Evolutionary conservation across 306 rosid genomes (phyloP), one percentile per base, ranked within the genome.

Genomic region (Prunus armeniaca): DNA sequence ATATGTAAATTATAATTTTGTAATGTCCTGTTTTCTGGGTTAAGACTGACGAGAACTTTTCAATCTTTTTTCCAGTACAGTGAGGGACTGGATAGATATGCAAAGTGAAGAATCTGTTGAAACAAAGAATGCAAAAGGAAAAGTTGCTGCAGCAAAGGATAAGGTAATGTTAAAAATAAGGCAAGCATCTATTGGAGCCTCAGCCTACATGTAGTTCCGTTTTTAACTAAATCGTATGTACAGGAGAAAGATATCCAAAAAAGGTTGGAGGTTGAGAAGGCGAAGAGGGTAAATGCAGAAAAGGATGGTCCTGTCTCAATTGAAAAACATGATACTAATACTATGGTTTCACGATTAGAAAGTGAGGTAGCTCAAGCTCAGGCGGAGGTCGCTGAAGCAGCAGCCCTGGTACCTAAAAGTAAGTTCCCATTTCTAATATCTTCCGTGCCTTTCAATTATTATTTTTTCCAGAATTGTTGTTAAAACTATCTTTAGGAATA

Each of bases 321-420:
- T 69, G 69, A 62, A 30, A 82, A 86, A 74, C 80, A 66, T 30
- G 82, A 76, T 57, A 85, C 80, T 56, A 15, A 81, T 57, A 85
- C 80, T 56, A 12, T 81, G 56, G 85, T 76, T 74, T 51, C 71
- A 46, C 69, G 81, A 77, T 80, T 95, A 67, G 84, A 82, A 83
- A 81, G 43, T 68, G 87, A 88, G 10, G 82, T 71, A 38, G 96
- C 84, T 82, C 69, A 80, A 73, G 97, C 86, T 55, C 92, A 87
- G 47, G 83, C 84, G 38, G 85, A 86, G 80, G 58, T 83, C 79
- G 79, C 88, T 22, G 83, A 81, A 49, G 88, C 84, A 69, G 78
- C 73, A 84, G 82, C 79, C 67, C 47, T 25, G 61, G 32, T 82
- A 72, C 75, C 88, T 41, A 76, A 82, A 74, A 68, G 98, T 92